Base-by-base conservation (phyloP, 2,329 filamentous ascomycete species). In the Phaeophleospora eucalypticola region DNA sequence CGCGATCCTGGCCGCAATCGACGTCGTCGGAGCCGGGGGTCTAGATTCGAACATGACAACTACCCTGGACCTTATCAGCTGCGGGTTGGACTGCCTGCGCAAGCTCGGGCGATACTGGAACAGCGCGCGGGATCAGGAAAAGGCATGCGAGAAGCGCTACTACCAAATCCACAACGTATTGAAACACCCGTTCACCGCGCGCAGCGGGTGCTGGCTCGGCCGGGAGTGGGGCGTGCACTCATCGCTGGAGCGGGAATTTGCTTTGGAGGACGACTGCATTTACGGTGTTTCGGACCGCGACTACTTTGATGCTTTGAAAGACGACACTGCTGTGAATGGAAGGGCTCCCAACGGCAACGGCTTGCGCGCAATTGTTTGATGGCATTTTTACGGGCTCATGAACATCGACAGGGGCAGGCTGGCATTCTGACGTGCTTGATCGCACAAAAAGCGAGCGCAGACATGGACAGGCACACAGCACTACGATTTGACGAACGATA, bases 1-100 rank as follows among this genome's bases (percentile, higher is more conserved):
- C 53, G 76, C 78, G 4, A 75, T 84, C 18, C 69, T 82, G 27
- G 76, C 81, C 39, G 83, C 84, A 0, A 72, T 84, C 27, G 85
- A 89, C 56, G 78, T 86, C 1, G 71, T 87, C 45, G 80, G 80
- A 10, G 78, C 83, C 0, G 79, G 76, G 4, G 80, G 83, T 1
- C 60, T 71, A 1, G 63, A 83, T 4, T 65, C 71, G 0, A 71
- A 75, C 10, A 62, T 86, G 9, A 63, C 73, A 1, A 68, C 71
- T 9, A 69, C 79, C 19, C 72, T 85, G 32, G 72, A 77, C 8
- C 72, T 75, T 9, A 73, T 86, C 41, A 58, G 70, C 15, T 72
- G 75, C 24, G 78, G 77, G 0, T 65, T 80, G 29, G 69, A 72
- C 6, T 73, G 78, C 10, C 65, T 87, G 15, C 75, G 79, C 14